Percentiles rank a stretch among this genome's conserved stretches.
These are phyloP conservation scores for Lactarius trivialis DNA, from an alignment of 768 basidiomycete genomes.

Conservation along the genomic window DNA sequence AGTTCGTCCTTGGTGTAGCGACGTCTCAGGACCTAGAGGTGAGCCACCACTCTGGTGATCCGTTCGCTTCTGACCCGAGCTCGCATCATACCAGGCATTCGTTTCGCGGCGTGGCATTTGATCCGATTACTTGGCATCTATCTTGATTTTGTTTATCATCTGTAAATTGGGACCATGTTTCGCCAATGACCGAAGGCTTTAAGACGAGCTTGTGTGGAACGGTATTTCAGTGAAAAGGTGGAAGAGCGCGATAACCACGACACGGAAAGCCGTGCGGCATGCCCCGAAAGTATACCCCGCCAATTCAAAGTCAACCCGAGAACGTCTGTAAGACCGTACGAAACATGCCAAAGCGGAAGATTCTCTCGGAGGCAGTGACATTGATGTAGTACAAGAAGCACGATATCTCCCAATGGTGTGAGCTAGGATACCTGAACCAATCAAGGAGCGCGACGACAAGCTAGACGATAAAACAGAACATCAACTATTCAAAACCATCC, in stretches of 20 bases:
- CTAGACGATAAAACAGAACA: constrained; percentile 19
- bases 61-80: constrained; percentile 23
- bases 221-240: constrained; percentile 23
- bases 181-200: not conserved
- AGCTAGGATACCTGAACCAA: constrained; percentile 16
- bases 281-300: constrained; percentile 67
- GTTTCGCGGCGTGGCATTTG: constrained; percentile 33
- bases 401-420: constrained; percentile 35
- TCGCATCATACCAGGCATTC: constrained; percentile 25
- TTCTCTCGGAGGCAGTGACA: constrained; percentile 45
- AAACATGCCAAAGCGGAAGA: constrained; percentile 52
- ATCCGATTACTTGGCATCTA: not conserved
- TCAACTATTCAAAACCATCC: constrained; percentile 5
- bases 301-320: not conserved
- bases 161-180: constrained; percentile 1
- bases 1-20: constrained; percentile 78
- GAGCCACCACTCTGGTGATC: not conserved
- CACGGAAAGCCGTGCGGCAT: constrained; percentile 58
- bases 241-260: constrained; percentile 27
- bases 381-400: constrained; percentile 46
- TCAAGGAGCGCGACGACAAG: constrained; percentile 16
- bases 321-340: not conserved
- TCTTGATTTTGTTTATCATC: not conserved
- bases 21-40: constrained; percentile 68
- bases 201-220: constrained; percentile 4